These are phyloP conservation scores for Brettanomyces sp. DNA, from an alignment of 805 yeast species.

Conservation along the genomic window DNA sequence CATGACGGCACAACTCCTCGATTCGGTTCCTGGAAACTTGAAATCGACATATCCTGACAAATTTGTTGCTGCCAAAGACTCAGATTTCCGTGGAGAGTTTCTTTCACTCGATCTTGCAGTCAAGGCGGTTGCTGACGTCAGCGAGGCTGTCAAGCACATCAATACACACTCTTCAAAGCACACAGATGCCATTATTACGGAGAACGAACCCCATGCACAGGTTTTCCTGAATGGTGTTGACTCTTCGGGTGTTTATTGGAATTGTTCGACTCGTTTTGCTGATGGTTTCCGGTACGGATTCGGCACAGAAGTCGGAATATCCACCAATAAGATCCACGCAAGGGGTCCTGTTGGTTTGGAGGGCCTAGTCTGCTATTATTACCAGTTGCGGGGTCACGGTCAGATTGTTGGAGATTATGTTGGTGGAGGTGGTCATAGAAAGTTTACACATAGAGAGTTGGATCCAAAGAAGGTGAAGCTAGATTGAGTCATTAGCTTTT, in stretches of 20 bases:
- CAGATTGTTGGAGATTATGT: slow-evolving; percentile 86
- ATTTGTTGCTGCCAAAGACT: slow-evolving; percentile 41
- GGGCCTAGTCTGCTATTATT: slow-evolving; percentile 93
- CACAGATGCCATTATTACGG: slow-evolving; percentile 87
- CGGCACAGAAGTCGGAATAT: slow-evolving; percentile 97
- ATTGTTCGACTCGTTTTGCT: slow-evolving; percentile 93
- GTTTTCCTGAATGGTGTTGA: slow-evolving; percentile 77
- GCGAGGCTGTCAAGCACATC: slow-evolving; percentile 77
- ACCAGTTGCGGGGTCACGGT: slow-evolving; percentile 85
- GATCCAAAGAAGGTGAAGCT: slow-evolving; percentile 25
- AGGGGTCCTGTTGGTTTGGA: slow-evolving; percentile 98
- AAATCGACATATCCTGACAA: slow-evolving; percentile 13
- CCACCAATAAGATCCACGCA: slow-evolving; percentile 95
- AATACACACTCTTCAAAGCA: slow-evolving; percentile 91
- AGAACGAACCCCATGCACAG: slow-evolving; percentile 60
- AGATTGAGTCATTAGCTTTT: background rate
- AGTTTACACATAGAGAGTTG: slow-evolving; percentile 65
- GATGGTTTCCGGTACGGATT: slow-evolving; percentile 98
- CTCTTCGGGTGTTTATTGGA: slow-evolving; percentile 97
- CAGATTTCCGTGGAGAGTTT: slow-evolving; percentile 77
- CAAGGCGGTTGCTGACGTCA: slow-evolving; percentile 44
- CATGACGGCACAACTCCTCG: slow-evolving; percentile 44
- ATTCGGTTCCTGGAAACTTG: slow-evolving; percentile 12
- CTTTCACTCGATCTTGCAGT: slow-evolving; percentile 78
- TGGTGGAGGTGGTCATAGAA: slow-evolving; percentile 84